Percentiles rank a stretch among this genome's conserved stretches.
Conservation (phyloP, 805 yeast species). For the Komagataella kurtzmanii region DNA sequence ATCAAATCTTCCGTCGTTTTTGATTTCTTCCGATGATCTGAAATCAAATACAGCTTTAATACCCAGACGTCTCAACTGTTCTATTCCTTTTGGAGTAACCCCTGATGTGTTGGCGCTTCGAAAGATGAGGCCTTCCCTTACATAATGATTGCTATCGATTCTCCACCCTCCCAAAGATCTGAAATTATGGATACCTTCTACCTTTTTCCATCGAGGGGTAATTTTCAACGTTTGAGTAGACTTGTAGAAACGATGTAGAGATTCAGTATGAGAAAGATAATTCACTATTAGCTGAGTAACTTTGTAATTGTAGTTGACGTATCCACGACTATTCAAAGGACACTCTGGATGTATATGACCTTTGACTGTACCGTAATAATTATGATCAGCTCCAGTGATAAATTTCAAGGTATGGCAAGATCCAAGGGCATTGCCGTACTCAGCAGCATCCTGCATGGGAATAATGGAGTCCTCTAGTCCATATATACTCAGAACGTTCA, state of each 20-base stretch:
- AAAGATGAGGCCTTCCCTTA: constrained; percentile 39
- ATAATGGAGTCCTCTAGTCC: constrained; percentile 59
- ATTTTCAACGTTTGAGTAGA: constrained; percentile 20
- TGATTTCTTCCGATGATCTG: constrained; percentile 45
- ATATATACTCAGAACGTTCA: constrained; percentile 52
- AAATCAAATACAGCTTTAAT: constrained; percentile 53
- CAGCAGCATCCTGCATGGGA: constrained; percentile 47
- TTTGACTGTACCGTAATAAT: constrained; percentile 43
- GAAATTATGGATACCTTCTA: constrained; percentile 61
- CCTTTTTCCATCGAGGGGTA: constrained; percentile 42
- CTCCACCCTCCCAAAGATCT: constrained; percentile 76
- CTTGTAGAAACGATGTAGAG: constrained; percentile 36
- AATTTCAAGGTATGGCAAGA: constrained; percentile 45
- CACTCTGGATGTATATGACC: constrained; percentile 15
- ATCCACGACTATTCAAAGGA: constrained; percentile 31
- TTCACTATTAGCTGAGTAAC: constrained; percentile 36
- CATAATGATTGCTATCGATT: constrained; percentile 23
- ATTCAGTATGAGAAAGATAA: constrained; percentile 29
- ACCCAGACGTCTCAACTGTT: constrained; percentile 25
- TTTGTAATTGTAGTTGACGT: constrained; percentile 43
- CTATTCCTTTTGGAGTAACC: constrained; percentile 37
- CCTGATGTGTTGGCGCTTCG: constrained; percentile 50
- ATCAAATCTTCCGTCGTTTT: constrained; percentile 28
- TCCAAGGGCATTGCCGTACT: constrained; percentile 42
- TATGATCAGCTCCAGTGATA: constrained; percentile 68